Base-by-base conservation (phyloP, 164 flowering plant species). In the Brasenia schreberi region DNA sequence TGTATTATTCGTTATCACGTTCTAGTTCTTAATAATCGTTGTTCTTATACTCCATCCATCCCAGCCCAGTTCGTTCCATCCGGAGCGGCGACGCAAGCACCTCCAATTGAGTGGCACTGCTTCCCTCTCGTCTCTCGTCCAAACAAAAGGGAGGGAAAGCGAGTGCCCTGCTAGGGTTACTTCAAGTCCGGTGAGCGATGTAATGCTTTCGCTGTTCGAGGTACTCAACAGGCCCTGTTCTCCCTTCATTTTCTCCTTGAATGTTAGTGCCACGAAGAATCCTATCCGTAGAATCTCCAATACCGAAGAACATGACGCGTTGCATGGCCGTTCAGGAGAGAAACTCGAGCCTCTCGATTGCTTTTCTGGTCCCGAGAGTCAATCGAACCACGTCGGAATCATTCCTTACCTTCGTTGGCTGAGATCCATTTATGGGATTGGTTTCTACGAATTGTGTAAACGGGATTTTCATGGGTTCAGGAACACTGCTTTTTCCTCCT, bases 391-490 rank as follows among this genome's bases (percentile, higher is more conserved):
- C 44, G 69, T 78, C n/a, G 72, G 76, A 1, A 18, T 45, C 53
- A 19, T 77, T 39, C 72, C 81, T 19, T 53, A 63, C 65, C 60
- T 67, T 61, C 84, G 78, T 63, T 75, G 73, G 0, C 68, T 70
- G 58, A 66, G 71, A n/a, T 81, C 84, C 73, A 62, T 5, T 44
- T 80, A 79, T 11, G 82, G 82, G 1, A 18, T 80, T 61, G 64
- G 62, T 3, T 78, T 83, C 74, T 76, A 74, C 66, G 69, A 77
- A 1, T 80, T 83, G 85, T 73, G 78, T 5, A 7, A 18, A 7
- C 68, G 78, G 66, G 42, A 65, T n/a, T 69, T 64, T 23, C 64
- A 69, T 0, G 68, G 76, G 42, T 43, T 76, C 19, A 19, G 62
- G 18, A 82, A 71, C 67, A 66, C 72, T 16, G 63, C 74, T n/a